phyloP scores from a whole-genome alignment of 805 yeast genomes.

The Myxozyma monticola region DNA sequence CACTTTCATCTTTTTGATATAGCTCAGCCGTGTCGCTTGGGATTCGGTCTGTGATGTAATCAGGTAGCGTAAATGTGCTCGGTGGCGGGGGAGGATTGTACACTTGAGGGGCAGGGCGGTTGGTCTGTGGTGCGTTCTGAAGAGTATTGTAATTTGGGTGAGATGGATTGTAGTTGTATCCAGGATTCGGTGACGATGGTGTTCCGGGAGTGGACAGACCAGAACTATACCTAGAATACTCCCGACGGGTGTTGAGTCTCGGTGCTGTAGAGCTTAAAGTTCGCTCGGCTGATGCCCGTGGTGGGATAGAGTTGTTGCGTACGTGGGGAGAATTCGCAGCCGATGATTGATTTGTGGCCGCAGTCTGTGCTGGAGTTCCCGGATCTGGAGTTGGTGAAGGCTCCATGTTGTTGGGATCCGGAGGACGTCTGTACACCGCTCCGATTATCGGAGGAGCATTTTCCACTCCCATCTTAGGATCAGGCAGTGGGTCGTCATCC shows the following conservation, averaged over 20 bases:
- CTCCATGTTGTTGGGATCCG: slow-evolving; percentile 74
- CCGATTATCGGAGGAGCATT: slow-evolving; percentile 96
- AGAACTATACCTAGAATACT: slow-evolving; percentile 9
- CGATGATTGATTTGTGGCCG: slow-evolving; percentile 12
- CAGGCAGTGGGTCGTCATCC: slow-evolving; percentile 73
- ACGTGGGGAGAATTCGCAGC: slow-evolving; percentile 29
- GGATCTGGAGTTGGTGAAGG: slow-evolving; percentile 48
- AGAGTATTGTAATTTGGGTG: neutral
- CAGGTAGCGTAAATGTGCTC: slow-evolving; percentile 40
- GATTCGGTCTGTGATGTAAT: slow-evolving; percentile 30
- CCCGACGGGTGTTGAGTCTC: slow-evolving; percentile 11
- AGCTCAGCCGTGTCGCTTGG: slow-evolving; percentile 30
- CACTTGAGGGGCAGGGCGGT: slow-evolving; percentile 16
- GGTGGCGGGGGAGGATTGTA: slow-evolving; percentile 39
- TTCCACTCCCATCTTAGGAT: slow-evolving; percentile 75
- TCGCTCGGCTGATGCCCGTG: slow-evolving; percentile 14
- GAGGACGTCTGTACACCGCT: slow-evolving; percentile 78
- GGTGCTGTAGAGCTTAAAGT: slow-evolving; percentile 2
- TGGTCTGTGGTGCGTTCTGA: slow-evolving; percentile 2
- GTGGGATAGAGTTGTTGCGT: slow-evolving; percentile 14
- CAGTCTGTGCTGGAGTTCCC: slow-evolving; percentile 20
- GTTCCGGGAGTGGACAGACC: slow-evolving; percentile 15
- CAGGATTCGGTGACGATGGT: slow-evolving; percentile 18
- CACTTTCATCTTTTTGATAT: slow-evolving; percentile 29
- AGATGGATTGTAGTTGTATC: slow-evolving; percentile 5